Percentiles rank a stretch among this genome's conserved stretches.
Conservation (phyloP, 176 grass and related monocot species). For the Avena eriantha region DNA sequence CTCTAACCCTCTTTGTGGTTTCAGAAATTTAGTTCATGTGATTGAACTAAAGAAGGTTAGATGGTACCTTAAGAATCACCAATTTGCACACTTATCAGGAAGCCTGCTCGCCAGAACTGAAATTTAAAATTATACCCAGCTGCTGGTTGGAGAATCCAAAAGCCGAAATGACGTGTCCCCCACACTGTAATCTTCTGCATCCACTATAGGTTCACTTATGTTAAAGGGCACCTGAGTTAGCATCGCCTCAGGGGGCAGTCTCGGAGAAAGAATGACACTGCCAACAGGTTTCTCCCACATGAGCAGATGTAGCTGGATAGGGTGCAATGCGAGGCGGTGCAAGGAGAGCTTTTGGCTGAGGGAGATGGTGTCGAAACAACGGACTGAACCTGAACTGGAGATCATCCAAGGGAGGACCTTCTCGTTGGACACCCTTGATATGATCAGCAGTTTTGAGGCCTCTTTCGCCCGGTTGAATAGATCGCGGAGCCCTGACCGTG, state of each 20-base stretch:
- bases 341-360: slow-evolving; percentile 84
- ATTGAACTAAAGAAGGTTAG: background rate
- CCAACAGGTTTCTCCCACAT: slow-evolving; percentile 55
- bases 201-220: slow-evolving; percentile 24
- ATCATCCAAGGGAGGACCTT: slow-evolving; percentile 93
- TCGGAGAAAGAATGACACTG: background rate
- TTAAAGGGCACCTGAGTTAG: slow-evolving; percentile 42
- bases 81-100: background rate
- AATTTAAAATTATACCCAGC: slow-evolving; percentile 63
- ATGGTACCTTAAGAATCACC: background rate
- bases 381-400: slow-evolving; percentile 60
- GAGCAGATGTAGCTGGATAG: slow-evolving; percentile 75
- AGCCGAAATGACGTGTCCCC: slow-evolving; percentile 68
- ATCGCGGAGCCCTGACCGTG: slow-evolving; percentile 66
- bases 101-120: background rate
- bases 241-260: slow-evolving; percentile 1
- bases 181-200: slow-evolving; percentile 50
- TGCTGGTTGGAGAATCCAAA: slow-evolving; percentile 60
- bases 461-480: slow-evolving; percentile 64
- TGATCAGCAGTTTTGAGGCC: slow-evolving; percentile 66
- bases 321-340: slow-evolving; percentile 63
- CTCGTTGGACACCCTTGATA: slow-evolving; percentile 74
- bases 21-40: background rate
- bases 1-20: background rate
- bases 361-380: slow-evolving; percentile 92